Evolutionary conservation across 2,329 filamentous ascomycete species (phyloP).

Genomic region (Trichophaea hybrida): DNA sequence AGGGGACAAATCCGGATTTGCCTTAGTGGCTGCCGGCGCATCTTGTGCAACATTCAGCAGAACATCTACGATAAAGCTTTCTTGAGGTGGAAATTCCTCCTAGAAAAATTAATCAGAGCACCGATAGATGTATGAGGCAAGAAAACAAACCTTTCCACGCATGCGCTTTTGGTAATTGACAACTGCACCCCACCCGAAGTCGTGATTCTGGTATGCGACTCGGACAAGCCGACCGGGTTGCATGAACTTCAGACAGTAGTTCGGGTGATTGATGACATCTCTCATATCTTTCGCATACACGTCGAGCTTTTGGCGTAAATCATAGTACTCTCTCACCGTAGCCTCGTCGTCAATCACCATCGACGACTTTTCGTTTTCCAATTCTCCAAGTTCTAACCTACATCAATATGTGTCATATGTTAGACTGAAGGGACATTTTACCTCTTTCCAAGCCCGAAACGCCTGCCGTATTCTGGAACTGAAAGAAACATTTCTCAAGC

Average conservation of each 20-base stretch:
- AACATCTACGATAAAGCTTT: constrained; percentile 72
- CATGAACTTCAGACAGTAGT: constrained; percentile 70
- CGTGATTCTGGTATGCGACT: constrained; percentile 62
- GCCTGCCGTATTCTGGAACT: constrained; percentile 90
- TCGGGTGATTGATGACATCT: constrained; percentile 79
- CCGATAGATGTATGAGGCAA: neutral
- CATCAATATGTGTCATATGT: constrained; percentile 25
- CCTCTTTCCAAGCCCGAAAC: constrained; percentile 67
- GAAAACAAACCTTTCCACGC: constrained; percentile 42
- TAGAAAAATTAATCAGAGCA: neutral
- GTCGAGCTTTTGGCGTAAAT: constrained; percentile 69
- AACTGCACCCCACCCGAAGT: constrained; percentile 92
- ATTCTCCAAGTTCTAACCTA: constrained; percentile 50
- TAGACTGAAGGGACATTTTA: constrained; percentile 25
- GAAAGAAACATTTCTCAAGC: constrained; percentile 95
- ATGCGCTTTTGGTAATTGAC: constrained; percentile 57
- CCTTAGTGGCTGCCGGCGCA: constrained; percentile 47
- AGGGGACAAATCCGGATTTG: constrained; percentile 33
- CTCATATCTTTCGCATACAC: constrained; percentile 79
- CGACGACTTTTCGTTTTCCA: constrained; percentile 60
- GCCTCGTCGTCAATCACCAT: constrained; percentile 73
- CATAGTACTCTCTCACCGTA: constrained; percentile 87
- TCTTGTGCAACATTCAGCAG: constrained; percentile 49
- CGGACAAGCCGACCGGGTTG: constrained; percentile 77
- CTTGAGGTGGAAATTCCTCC: constrained; percentile 56